Conservation (phyloP, 257 asterid species). For the Leptodermis oblonga region DNA sequence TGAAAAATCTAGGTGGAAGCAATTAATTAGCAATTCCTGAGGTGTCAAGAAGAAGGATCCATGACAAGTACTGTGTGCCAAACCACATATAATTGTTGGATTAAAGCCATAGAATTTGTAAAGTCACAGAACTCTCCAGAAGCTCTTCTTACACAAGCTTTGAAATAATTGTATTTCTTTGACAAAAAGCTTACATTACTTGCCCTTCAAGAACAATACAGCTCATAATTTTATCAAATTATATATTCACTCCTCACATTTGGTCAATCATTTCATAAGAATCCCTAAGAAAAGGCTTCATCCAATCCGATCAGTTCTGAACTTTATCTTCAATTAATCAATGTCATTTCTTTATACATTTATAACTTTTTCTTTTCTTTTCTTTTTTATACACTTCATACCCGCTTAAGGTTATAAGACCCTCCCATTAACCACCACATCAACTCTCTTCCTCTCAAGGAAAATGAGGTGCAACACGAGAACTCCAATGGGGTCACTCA, state of each 20-base stretch:
- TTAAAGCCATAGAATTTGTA: neutral
- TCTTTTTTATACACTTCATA: no score
- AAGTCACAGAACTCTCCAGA: neutral
- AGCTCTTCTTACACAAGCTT: neutral
- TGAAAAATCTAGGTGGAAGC: no score
- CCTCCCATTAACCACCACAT: no score
- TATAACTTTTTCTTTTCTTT: no score
- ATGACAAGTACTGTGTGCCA: conserved; percentile 18
- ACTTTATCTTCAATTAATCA: neutral
- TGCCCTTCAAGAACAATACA: neutral
- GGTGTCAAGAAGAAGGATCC: no score
- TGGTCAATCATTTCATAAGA: neutral
- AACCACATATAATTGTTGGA: neutral
- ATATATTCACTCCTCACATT: neutral
- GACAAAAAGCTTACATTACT: neutral
- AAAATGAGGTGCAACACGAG: no score
- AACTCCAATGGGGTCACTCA: no score
- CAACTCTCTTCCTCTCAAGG: no score
- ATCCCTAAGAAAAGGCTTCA: neutral
- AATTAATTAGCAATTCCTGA: neutral
- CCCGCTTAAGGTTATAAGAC: no score
- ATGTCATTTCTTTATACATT: neutral
- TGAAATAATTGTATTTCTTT: neutral
- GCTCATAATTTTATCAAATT: neutral
- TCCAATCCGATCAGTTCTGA: neutral